Base-by-base conservation (phyloP, 2,329 filamentous ascomycete genomes). In the Fusarium sp. region DNA sequence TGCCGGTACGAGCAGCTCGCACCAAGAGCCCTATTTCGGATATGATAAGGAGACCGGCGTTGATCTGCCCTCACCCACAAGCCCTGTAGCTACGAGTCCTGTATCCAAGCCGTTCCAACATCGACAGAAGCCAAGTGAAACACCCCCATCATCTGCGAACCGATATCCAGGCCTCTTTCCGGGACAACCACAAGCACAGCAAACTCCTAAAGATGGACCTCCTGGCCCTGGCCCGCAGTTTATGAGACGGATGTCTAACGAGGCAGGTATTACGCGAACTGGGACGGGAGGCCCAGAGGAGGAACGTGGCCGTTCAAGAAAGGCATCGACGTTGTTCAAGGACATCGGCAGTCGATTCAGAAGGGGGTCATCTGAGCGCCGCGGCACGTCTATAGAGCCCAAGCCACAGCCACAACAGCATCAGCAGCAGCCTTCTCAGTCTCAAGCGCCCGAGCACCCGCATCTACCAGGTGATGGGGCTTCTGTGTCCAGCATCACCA, bases 141-240 rank as follows among this genome's bases (percentile, higher is more conserved):
- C 86, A 40, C 87, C 87, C 7, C 87, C 88, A 7, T 87, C 86
- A 5, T 86, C 88, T 6, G 85, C 87, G 10, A 82, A 86, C 70
- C 82, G 87, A 51, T 89, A 85, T 67, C 86, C 87, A 4, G 80
- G 82, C n/a, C 80, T 87, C 16, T 88, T 89, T 72, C 80, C 80
- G 42, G 71, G 62, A 17, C 75, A 70, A 27, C 70, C 71, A 29
- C 71, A 70, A 49, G 67, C 71, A 27, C 72, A 77, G 49, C 70
- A 66, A 27, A 66, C 66, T n/a, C 64, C 73, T 4, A 57, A 70
- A 16, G 64, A 74, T 16, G 65, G 38, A 2, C 63, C 44, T 11
- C 51, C 60, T 31, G 59, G 55, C 27, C 67, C 67, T 60, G 56
- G 46, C 17, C 59, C 70, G 6, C 76, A 74, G n/a, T 74, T 76